Evolutionary conservation across 148 eudicot species (phyloP), one percentile per base, ranked within the genome.

Genomic region (Camellia granthamiana): DNA sequence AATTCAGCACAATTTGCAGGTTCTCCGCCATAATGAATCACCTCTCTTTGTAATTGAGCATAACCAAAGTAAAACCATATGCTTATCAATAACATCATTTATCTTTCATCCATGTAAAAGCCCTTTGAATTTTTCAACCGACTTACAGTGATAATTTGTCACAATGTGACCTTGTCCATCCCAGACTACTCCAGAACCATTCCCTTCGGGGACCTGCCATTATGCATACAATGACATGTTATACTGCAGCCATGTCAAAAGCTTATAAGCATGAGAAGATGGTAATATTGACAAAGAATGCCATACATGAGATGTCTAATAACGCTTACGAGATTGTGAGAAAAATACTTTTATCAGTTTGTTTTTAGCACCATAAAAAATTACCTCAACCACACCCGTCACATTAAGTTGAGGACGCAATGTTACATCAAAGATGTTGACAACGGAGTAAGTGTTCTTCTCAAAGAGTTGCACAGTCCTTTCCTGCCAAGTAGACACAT

Each of bases 131-230:
- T 3, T 63, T 56, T 42, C 11, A 58, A 3, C 77, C 9, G 44
- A n/a, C 91, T 82, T 88, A 96, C 99, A 98, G 80, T 96, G 99
- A 80, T 96, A 96, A 85, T 96, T 96, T 60, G 99, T 94, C 74
- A 96, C 95, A 82, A 96, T 90, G 83, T 93, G 98, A 67, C 99
- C 99, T 83, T 89, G 87, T 75, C 62, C 74, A 70, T 70, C 74
- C 74, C 74, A 70, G 16, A 70, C 74, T 5, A 70, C 74, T 70
- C 74, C 74, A 70, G 74, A 70, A 46, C 74, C 74, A 70, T 70
- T 70, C 7, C 74, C 74, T 70, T 70, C 87, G 82, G 52, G 74
- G 46, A 70, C 49, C 74, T 70, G 74, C 55, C 12, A 69, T 69
- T 7, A 49, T 49, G 7, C 52, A 49, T n/a, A n/a, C n/a, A 49